Evolutionary conservation across 2,329 filamentous ascomycete species (phyloP), one percentile per base, ranked within the genome.

Genomic region (Elsinoe perseae): DNA sequence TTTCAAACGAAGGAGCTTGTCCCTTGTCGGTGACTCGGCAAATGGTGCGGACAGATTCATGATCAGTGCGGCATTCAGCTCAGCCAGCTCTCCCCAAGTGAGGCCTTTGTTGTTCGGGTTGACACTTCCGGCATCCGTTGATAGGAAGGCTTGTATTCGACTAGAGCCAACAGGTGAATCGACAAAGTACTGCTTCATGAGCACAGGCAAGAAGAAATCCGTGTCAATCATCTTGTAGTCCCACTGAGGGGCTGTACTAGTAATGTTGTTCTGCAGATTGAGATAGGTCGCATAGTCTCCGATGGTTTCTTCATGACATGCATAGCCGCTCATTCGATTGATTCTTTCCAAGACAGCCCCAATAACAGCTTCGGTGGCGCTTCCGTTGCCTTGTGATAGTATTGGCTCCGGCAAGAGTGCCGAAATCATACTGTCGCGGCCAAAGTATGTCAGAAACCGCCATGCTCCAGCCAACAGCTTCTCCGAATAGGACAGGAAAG

Each of bases 401-500:
- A 85, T 72, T 0, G 80, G 75, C 57, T 82, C 76, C 27, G 85
- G 69, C 0, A 86, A 69, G 0, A 85, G 72, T 12, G 78, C 71
- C 1, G 80, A 73, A 36, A 86, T 82, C 74, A 85, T 82, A 59
- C 77, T 82, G 63, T 86, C 82, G 9, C 82, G 76, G 0, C 82
- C 82, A 67, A 86, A 85, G 63, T 85, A 86, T 0, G 82, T 85
- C 43, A 86, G 66, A 61, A 85, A 86, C 1, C 81, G 71, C 83
- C 82, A 86, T 3, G 80, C 81, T 9, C 82, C 82, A 1, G 83
- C 82, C 1, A 84, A 71, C 0, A 86, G 70, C 61, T 85, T 86
- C 28, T 80, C 72, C 0, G 73, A 78, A 60, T 85, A 86, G 0
- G 83, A 85, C 3, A 86, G 69, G 66, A 86, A 85, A 0, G 81